A percentile compares a stretch with the other conserved stretches of the same genome.
These are phyloP conservation scores for Vaccinium vitisidaea DNA, from an alignment of 148 eudicot genomes.

Conservation along the genomic window DNA sequence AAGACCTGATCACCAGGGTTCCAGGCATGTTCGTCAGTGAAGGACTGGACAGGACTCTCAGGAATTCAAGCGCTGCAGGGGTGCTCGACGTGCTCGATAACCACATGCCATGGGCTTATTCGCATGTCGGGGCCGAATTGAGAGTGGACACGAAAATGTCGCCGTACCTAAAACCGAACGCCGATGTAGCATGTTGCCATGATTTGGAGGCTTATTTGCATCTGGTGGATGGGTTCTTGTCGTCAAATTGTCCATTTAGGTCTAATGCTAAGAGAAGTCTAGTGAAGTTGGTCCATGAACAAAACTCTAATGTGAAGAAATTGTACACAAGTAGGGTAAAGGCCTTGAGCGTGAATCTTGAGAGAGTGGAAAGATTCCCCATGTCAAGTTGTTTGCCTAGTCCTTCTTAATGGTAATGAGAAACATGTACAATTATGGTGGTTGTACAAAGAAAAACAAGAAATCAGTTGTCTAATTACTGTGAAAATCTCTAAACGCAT, in stretches of 20 bases:
- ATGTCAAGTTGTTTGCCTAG: conserved; percentile 56
- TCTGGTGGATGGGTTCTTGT: conserved; percentile 70
- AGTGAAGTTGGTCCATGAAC: conserved; percentile 60
- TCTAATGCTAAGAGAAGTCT: conserved; percentile 79
- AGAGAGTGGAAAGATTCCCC: conserved; percentile 31
- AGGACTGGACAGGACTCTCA: conserved; percentile 47
- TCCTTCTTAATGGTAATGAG: conserved; percentile 36
- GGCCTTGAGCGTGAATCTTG: conserved; percentile 47
- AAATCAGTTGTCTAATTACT: neutral
- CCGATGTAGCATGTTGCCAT: conserved; percentile 90
- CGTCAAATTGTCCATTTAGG: conserved; percentile 67
- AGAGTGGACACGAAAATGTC: conserved; percentile 78
- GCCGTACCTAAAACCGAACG: conserved; percentile 69
- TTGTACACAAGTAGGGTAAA: conserved; percentile 71
- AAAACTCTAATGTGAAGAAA: conserved; percentile 73
- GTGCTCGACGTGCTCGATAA: conserved; percentile 51
- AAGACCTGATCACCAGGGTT: conserved; percentile 72
- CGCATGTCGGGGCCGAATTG: conserved; percentile 71
- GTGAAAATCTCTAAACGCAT: neutral
- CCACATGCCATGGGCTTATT: conserved; percentile 70
- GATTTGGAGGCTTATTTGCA: conserved; percentile 89
- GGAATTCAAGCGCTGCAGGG: conserved; percentile 20
- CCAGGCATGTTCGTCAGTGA: conserved; percentile 91
- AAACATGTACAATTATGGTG: neutral
- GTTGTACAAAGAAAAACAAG: conserved; percentile 11